These are phyloP conservation scores for Camelina sativa DNA, from an alignment of 345 rosid species.

Conservation along the genomic window DNA sequence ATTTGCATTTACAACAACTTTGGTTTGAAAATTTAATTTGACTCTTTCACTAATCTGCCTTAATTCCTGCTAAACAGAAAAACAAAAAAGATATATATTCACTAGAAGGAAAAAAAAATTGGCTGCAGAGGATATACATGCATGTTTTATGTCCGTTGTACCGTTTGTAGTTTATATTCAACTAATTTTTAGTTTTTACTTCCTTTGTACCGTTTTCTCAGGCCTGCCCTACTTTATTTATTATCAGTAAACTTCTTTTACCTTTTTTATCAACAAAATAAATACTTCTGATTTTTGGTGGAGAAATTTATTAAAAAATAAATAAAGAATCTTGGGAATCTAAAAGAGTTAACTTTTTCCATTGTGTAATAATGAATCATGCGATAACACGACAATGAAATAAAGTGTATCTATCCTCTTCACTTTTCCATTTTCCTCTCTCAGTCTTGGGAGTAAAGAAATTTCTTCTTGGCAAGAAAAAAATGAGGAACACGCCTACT, in stretches of 20 bases:
- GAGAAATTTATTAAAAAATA: background rate
- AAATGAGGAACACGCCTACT: background rate
- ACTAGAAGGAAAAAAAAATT: no score
- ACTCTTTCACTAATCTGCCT: no score
- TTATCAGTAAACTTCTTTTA: background rate
- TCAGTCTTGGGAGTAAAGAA: background rate
- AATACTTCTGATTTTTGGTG: conserved; percentile 1
- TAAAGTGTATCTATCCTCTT: background rate
- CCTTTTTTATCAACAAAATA: background rate
- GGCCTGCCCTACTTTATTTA: background rate
- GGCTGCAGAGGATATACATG: no score
- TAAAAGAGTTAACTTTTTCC: conserved; percentile 4
- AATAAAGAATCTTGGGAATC: conserved; percentile 15
- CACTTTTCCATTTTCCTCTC: background rate
- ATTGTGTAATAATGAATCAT: background rate
- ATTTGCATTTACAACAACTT: no score
- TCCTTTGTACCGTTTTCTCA: background rate
- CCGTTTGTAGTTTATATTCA: background rate
- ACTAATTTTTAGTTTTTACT: background rate
- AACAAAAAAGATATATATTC: no score
- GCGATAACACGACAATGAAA: background rate
- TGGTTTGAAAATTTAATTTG: no score
- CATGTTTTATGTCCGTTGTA: no score
- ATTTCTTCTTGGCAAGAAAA: background rate
- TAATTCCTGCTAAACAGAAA: no score